Evolutionary conservation across 768 basidiomycete genomes (phyloP).

Genomic region (Kwoniella europaea): DNA sequence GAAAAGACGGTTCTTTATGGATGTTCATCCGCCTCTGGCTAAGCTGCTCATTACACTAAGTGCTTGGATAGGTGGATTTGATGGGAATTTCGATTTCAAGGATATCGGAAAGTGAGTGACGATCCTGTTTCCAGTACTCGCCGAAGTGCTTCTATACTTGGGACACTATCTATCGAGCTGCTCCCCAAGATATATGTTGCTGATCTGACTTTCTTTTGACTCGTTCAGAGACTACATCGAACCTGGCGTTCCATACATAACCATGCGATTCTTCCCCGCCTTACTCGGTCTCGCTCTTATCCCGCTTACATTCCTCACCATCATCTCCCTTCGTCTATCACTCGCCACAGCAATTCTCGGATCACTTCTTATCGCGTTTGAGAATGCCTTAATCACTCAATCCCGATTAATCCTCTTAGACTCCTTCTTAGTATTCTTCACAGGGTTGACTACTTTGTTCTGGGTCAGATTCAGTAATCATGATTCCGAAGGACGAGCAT

Average conservation of each 20-base stretch:
- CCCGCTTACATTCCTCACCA: conserved; percentile 88
- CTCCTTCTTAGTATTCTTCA: conserved; percentile 98
- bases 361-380: conserved; percentile 89
- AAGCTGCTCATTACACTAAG: conserved; percentile 93
- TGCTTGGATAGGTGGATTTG: conserved; percentile 81
- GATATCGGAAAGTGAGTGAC: conserved; percentile 85
- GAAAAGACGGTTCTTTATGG: conserved; percentile 73
- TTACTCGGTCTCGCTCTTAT: conserved; percentile 84
- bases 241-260: conserved; percentile 87
- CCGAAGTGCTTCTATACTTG: no score
- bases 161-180: no score
- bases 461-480: conserved; percentile 93
- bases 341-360: conserved; percentile 90
- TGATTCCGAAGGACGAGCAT: conserved; percentile 67
- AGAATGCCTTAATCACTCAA: conserved; percentile 94
- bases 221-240: conserved; percentile 65
- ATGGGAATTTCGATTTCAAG: conserved; percentile 95
- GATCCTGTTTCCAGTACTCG: no score
- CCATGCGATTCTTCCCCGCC: conserved; percentile 96
- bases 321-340: conserved; percentile 88
- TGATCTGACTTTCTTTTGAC: no score
- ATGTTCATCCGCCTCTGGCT: conserved; percentile 96
- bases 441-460: conserved; percentile 80
- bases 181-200: no score
- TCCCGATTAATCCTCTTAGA: conserved; percentile 96